Conservation (phyloP, 78 protist species). For the Protostelium mycophagum region DNA sequence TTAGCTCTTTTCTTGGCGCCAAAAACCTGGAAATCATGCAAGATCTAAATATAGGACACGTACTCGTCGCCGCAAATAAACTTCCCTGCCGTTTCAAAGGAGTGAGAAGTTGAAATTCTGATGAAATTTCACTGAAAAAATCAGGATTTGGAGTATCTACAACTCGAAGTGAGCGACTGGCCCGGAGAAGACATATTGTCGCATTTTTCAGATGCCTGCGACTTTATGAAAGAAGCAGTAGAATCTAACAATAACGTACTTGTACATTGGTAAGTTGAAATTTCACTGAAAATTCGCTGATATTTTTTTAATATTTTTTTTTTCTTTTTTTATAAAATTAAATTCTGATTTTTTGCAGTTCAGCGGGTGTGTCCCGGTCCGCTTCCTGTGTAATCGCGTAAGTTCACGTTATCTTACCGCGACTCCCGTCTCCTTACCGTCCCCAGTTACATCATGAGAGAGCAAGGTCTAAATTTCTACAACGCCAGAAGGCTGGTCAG, state of each 20-base stretch:
- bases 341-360: background rate
- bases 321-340: no score
- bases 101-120: no score
- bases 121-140: background rate
- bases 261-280: background rate
- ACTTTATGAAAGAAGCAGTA: background rate
- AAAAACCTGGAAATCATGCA: background rate
- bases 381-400: background rate
- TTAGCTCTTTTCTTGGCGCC: background rate
- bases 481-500: background rate
- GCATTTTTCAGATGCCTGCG: background rate
- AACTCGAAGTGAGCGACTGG: background rate
- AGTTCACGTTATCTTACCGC: background rate
- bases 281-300: background rate
- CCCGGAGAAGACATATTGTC: background rate
- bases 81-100: background rate
- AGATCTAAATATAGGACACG: background rate
- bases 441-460: background rate
- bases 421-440: background rate
- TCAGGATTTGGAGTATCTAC: background rate
- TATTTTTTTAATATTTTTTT: no score
- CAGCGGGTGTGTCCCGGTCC: background rate
- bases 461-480: background rate
- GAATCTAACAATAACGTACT: background rate
- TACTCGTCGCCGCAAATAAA: background rate